Percentiles rank a stretch among this genome's conserved stretches.
Conservation (phyloP, 495 filamentous ascomycete genomes). For the Aspergillus baeticus region DNA sequence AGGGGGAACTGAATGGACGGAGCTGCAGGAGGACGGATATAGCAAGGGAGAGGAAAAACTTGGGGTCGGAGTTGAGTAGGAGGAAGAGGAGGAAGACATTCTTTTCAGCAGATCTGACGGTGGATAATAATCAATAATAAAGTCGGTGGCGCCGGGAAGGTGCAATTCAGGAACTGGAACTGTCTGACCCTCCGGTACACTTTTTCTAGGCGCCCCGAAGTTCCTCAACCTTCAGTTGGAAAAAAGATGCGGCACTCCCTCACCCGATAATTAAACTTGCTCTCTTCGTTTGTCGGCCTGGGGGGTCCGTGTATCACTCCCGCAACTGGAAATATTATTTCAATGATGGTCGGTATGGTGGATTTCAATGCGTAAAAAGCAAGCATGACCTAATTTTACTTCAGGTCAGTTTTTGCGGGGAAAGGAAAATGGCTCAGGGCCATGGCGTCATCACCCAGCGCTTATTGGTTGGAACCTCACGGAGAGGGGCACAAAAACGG, state of each 20-base stretch:
- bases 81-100: constrained; percentile 22
- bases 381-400: constrained; percentile 1
- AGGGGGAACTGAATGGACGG: constrained; percentile 16
- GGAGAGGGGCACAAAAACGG: neutral
- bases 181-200: neutral
- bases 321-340: neutral
- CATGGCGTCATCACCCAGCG: constrained; percentile 5
- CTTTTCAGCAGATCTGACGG: neutral
- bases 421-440: neutral
- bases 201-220: neutral
- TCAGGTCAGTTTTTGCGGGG: constrained; percentile 1
- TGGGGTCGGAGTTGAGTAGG: constrained; percentile 26
- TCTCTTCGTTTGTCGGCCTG: too few relatives aligned
- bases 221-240: neutral
- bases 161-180: constrained; percentile 8
- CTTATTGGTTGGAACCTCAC: neutral
- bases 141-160: constrained; percentile 1
- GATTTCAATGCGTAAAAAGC: neutral
- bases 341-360: neutral
- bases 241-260: too few relatives aligned
- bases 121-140: neutral
- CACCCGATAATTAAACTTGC: neutral
- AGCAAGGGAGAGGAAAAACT: constrained; percentile 32
- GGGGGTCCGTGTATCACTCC: neutral
- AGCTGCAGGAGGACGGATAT: constrained; percentile 40